phyloP scores from a whole-genome alignment of 2,329 filamentous ascomycete species.

The Calonectria pseudoturangicola region DNA sequence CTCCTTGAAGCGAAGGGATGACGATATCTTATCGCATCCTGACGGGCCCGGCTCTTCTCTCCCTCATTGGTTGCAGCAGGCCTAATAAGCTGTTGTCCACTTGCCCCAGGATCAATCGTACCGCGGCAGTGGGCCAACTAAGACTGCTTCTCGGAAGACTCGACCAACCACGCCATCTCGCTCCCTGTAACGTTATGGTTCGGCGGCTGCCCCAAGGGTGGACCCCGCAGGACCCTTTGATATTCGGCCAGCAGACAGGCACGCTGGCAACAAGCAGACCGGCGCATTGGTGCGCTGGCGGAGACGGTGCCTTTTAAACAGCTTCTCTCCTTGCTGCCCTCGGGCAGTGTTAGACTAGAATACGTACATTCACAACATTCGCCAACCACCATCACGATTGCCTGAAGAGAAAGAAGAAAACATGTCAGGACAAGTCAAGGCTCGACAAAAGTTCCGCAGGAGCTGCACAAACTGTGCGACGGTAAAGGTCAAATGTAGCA shows the following conservation, averaged over 20 bases:
- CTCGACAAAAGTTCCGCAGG: conserved; percentile 15
- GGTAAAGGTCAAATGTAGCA: conserved; percentile 21
- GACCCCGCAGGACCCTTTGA: neutral
- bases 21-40: neutral
- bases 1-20: neutral
- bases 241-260: neutral
- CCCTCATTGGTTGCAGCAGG: neutral
- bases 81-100: no score
- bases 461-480: conserved; percentile 17
- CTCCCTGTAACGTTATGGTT: neutral
- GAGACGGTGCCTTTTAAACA: neutral
- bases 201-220: neutral
- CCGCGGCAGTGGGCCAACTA: neutral
- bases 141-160: neutral
- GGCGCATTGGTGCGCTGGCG: no score
- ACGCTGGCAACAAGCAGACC: no score
- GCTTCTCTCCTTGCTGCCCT: neutral
- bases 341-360: neutral
- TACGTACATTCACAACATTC: neutral
- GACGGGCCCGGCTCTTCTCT: neutral
- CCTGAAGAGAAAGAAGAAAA: neutral
- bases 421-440: neutral
- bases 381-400: neutral
- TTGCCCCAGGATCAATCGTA: neutral
- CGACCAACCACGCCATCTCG: neutral